Conservation (phyloP, 139 green algal genomes). For the Mesotaenium endlicherianum region DNA sequence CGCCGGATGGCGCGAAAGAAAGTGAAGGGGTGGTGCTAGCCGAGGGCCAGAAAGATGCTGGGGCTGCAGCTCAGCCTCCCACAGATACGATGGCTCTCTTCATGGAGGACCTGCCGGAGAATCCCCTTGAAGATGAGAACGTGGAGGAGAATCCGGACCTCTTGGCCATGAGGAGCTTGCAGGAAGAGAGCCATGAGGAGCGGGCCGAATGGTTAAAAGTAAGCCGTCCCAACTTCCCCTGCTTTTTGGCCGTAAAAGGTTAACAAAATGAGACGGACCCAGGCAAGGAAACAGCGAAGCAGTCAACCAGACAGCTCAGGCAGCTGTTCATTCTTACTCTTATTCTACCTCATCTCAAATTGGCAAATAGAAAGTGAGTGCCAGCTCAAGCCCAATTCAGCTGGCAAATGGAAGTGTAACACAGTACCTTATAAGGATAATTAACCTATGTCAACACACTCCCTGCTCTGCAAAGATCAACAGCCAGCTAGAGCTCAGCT, state of each 20-base stretch:
- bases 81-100: conserved; percentile 26
- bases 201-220: conserved; percentile 10
- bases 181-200: conserved; percentile 28
- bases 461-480: neutral
- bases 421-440: neutral
- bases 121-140: neutral
- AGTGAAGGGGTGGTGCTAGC: too few species aligned
- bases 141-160: conserved; percentile 15
- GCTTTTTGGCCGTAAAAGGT: neutral
- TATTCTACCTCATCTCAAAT: neutral
- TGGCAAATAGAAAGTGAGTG: neutral
- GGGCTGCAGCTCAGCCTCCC: too few species aligned
- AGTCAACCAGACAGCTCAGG: too few species aligned
- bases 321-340: neutral
- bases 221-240: neutral
- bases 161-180: conserved; percentile 6
- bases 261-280: neutral
- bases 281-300: too few species aligned
- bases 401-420: neutral
- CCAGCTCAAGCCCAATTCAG: neutral
- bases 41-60: too few species aligned
- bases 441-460: neutral
- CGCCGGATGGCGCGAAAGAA: too few species aligned
- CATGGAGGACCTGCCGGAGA: neutral
- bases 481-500: neutral